A percentile compares a stretch with the other conserved stretches of the same genome.
Evolutionary conservation across 139 green algal species (phyloP).

Genomic region (Chlorella sp.): DNA sequence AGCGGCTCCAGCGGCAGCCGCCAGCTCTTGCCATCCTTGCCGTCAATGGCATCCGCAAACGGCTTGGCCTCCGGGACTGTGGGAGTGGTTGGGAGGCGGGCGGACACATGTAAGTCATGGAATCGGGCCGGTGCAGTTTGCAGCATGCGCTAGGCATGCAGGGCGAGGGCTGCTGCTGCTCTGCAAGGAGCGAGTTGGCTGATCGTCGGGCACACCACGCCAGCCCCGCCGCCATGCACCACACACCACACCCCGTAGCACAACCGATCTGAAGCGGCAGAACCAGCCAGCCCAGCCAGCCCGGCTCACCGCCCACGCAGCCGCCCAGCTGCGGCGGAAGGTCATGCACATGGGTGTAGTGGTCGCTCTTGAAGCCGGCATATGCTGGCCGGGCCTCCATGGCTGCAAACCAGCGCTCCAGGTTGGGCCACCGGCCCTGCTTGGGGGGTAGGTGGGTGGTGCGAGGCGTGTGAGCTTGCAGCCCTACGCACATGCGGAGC

Average conservation of each 20-base stretch:
- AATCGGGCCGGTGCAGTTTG: neutral
- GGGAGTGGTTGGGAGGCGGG: constrained; percentile 17
- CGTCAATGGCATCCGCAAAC: constrained; percentile 78
- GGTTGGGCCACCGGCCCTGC: constrained; percentile 50
- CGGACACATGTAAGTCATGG: neutral
- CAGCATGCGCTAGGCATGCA: no score
- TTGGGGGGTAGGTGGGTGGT: no score
- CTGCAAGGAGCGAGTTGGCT: no score
- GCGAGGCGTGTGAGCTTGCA: no score
- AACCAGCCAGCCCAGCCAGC: no score
- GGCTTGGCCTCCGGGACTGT: constrained; percentile 53
- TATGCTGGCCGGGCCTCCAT: constrained; percentile 93
- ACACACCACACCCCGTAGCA: no score
- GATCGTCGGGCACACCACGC: no score
- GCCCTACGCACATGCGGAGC: no score
- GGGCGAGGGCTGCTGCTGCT: no score
- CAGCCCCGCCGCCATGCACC: neutral
- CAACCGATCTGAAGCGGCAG: no score
- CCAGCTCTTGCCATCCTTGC: constrained; percentile 75
- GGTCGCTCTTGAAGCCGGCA: constrained; percentile 86
- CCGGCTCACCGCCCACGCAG: constrained; percentile 24
- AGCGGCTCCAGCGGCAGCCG: constrained; percentile 84
- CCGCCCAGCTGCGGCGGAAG: constrained; percentile 95
- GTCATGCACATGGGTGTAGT: constrained; percentile 94
- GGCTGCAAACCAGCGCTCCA: constrained; percentile 89